A percentile compares a stretch with the other conserved stretches of the same genome.
Evolutionary conservation across 306 rosid species (phyloP).

Genomic region (Glycyrrhiza uralensis): DNA sequence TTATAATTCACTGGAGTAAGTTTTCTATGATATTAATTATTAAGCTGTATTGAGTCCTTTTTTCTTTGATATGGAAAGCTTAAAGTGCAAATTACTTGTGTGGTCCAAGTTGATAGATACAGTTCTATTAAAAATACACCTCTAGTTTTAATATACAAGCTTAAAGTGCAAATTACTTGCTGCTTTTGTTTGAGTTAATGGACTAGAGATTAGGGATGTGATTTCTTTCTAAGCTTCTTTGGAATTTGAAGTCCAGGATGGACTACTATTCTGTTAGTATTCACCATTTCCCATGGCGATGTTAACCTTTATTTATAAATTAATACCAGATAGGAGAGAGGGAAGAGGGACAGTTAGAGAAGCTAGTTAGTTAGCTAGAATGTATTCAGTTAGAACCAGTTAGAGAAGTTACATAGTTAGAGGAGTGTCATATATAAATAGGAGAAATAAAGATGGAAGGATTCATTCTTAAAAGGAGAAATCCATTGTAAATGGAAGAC

Average conservation of each 20-base stretch:
- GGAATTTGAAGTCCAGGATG: not conserved
- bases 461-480: too few species aligned
- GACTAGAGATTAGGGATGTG: not conserved
- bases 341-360: too few species aligned
- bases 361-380: not conserved
- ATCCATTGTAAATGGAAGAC: not conserved
- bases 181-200: not conserved
- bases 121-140: not conserved
- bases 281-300: not conserved
- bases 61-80: not conserved
- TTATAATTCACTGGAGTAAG: not conserved
- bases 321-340: not conserved
- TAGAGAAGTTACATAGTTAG: not conserved
- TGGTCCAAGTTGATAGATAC: not conserved
- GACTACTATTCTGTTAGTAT: constrained; percentile 5
- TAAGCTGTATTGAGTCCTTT: not conserved
- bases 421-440: too few species aligned
- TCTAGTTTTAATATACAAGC: too few species aligned
- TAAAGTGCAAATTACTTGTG: not conserved
- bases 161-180: too few species aligned
- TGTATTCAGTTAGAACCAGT: not conserved
- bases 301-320: not conserved
- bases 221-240: not conserved
- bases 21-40: not conserved
- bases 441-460: too few species aligned